Conservation (phyloP, 495 filamentous ascomycete genomes). For the Penicillium cataractarum region DNA sequence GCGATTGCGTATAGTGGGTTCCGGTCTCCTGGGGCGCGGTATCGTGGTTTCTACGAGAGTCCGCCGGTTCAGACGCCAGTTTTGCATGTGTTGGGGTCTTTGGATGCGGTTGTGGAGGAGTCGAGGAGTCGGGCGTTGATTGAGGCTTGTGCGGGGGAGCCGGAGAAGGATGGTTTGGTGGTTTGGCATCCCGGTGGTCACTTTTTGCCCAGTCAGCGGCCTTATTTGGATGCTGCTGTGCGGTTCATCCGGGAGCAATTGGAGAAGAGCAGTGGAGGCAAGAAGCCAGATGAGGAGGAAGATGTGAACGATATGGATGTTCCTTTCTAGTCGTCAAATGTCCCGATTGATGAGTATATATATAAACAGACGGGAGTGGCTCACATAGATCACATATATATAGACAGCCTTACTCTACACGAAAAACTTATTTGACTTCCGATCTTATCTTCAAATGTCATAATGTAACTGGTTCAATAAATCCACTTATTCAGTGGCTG, state of each 20-base stretch:
- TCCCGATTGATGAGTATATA: slow-evolving; percentile 2
- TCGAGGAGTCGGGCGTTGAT: slow-evolving; percentile 64
- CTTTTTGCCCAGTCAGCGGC: slow-evolving; percentile 80
- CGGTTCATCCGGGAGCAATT: slow-evolving; percentile 71
- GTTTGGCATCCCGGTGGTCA: slow-evolving; percentile 92
- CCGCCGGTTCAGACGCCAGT: slow-evolving; percentile 76
- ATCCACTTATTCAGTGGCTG: slow-evolving; percentile 1
- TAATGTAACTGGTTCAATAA: neutral
- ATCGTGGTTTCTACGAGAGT: slow-evolving; percentile 68
- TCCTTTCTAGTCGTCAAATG: slow-evolving; percentile 54
- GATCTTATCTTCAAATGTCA: neutral
- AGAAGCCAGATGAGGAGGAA: slow-evolving; percentile 52
- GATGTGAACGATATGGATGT: slow-evolving; percentile 68
- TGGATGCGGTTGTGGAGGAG: slow-evolving; percentile 92
- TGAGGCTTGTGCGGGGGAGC: slow-evolving; percentile 62
- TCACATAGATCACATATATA: slow-evolving; percentile 19
- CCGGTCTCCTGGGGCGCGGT: slow-evolving; percentile 62
- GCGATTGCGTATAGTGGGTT: slow-evolving; percentile 82
- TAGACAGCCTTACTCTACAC: slow-evolving; percentile 1
- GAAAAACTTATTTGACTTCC: neutral
- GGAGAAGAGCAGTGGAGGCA: slow-evolving; percentile 31
- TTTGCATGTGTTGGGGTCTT: slow-evolving; percentile 77
- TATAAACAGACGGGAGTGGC: slow-evolving; percentile 4
- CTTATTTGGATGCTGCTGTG: slow-evolving; percentile 74
- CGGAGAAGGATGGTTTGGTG: slow-evolving; percentile 58